Evolutionary conservation across 2,329 filamentous ascomycete species (phyloP).

Genomic region (Pezizomycotina sp.): DNA sequence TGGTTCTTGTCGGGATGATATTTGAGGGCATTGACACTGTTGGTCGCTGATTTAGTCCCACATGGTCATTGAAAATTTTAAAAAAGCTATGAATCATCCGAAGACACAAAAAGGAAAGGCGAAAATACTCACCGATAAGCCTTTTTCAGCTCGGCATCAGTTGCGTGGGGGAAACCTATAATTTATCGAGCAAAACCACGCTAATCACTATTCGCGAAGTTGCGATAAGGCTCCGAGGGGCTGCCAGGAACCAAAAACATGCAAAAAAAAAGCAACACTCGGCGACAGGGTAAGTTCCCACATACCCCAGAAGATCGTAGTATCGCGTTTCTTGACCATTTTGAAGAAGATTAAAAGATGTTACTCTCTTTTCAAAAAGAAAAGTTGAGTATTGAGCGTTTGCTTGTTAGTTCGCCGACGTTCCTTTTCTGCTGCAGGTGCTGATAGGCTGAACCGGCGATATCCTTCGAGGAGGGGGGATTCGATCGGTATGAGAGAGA

Average conservation of each 20-base stretch:
- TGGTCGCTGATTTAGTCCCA: too few species aligned
- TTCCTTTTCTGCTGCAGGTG: too few species aligned
- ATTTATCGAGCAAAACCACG: slow-evolving; percentile 12
- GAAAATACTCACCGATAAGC: slow-evolving; percentile 39
- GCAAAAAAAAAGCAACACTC: too few species aligned
- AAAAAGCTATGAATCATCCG: too few species aligned
- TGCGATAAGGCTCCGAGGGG: neutral
- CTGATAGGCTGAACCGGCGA: too few species aligned
- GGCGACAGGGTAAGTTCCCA: too few species aligned
- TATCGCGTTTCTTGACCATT: slow-evolving; percentile 69
- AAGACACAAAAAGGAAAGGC: neutral
- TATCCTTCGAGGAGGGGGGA: neutral
- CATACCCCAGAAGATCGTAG: slow-evolving; percentile 63
- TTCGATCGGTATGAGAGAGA: slow-evolving; percentile 5
- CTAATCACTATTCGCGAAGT: neutral
- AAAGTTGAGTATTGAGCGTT: too few species aligned
- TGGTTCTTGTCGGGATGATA: slow-evolving; percentile 96
- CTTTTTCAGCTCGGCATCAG: slow-evolving; percentile 77
- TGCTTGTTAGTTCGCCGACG: too few species aligned
- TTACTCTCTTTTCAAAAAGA: too few species aligned
- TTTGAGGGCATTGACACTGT: slow-evolving; percentile 63
- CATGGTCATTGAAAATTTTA: too few species aligned
- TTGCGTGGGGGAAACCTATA: slow-evolving; percentile 43
- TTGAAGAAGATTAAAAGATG: too few species aligned
- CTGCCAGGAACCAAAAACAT: neutral